A percentile compares a stretch with the other conserved stretches of the same genome.
Conservation (phyloP, 306 rosid species). For the Gynostemma pentaphyllum region DNA sequence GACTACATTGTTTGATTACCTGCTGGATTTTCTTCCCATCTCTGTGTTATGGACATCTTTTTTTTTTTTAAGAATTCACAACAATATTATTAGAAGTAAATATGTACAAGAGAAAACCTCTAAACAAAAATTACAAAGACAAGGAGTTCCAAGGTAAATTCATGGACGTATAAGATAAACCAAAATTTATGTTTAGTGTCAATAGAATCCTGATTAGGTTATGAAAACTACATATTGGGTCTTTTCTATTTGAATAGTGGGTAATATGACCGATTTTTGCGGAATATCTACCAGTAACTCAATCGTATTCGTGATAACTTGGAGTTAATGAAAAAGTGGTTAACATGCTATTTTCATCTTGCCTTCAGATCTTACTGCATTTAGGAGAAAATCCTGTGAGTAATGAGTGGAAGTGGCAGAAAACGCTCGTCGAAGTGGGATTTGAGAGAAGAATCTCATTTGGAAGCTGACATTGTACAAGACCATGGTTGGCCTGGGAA, state of each 20-base stretch:
- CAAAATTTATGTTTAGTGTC: not conserved
- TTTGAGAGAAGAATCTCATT: conserved; percentile 49
- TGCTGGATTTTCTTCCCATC: not conserved
- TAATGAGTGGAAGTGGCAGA: conserved; percentile 74
- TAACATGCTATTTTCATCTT: conserved; percentile 15
- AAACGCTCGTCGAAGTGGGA: conserved; percentile 74
- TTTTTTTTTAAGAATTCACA: too few relatives aligned
- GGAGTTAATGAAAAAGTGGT: not conserved
- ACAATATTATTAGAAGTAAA: too few relatives aligned
- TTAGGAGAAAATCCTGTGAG: conserved; percentile 19
- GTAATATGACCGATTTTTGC: not conserved
- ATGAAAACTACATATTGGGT: not conserved
- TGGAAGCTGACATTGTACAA: conserved; percentile 23
- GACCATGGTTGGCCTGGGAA: conserved; percentile 30
- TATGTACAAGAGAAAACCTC: too few relatives aligned
- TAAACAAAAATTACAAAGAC: too few relatives aligned
- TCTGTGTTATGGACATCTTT: not conserved
- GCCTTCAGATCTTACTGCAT: conserved; percentile 28
- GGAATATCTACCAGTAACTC: not conserved
- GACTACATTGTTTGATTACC: not conserved
- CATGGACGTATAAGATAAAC: too few relatives aligned
- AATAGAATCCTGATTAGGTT: not conserved
- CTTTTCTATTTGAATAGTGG: not conserved
- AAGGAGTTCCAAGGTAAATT: too few relatives aligned
- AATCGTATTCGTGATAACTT: not conserved